phyloP scores from a whole-genome alignment of 139 green algal species.

The Chlorella sp. region DNA sequence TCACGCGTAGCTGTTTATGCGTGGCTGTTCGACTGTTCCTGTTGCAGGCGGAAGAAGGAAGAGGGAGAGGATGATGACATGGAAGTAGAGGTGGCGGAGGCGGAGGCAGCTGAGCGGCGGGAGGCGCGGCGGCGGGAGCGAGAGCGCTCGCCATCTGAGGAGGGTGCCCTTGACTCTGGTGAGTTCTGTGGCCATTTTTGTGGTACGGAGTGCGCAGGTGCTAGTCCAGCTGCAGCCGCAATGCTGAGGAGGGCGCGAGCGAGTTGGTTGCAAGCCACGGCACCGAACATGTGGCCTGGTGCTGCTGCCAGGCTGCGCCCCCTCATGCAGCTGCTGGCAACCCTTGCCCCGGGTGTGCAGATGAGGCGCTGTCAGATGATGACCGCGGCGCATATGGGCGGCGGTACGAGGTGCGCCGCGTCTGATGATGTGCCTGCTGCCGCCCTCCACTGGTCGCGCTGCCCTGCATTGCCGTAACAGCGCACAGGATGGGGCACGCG shows the following conservation, averaged over 20 bases:
- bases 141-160: background rate
- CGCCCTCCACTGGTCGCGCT: background rate
- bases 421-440: background rate
- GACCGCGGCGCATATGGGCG: background rate
- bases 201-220: background rate
- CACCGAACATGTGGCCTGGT: background rate
- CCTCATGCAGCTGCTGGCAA: background rate
- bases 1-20: no score
- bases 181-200: background rate
- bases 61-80: background rate
- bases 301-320: background rate
- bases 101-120: background rate
- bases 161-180: constrained; percentile 11
- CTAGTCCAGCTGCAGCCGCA: background rate
- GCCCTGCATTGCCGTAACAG: background rate
- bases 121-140: constrained; percentile 2
- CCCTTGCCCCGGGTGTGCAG: background rate
- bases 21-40: no score
- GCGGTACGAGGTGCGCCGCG: background rate
- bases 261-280: no score
- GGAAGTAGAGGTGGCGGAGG: background rate
- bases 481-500: background rate
- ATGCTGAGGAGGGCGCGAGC: no score
- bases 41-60: constrained; percentile 6
- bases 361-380: background rate